These are phyloP conservation scores for Eudorina sp. DNA, from an alignment of 139 green algal species.

Conservation along the genomic window DNA sequence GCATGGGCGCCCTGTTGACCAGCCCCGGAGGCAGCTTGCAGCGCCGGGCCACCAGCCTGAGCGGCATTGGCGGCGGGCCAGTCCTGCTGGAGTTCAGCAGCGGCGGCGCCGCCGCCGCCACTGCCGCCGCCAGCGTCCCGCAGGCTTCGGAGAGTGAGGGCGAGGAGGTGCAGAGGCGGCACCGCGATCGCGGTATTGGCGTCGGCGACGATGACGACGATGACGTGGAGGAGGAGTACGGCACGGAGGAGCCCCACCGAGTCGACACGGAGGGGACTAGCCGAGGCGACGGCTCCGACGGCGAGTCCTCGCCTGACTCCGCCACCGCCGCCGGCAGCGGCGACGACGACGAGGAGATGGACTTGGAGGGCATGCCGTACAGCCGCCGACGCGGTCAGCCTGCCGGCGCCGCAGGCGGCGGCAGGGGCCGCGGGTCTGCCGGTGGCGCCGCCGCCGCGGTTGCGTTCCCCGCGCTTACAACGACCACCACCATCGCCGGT, in stretches of 20 bases:
- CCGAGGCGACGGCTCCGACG: not conserved
- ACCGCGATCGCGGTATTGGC: not conserved
- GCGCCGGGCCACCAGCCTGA: not conserved
- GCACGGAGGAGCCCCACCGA: no score
- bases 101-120: not conserved
- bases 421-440: not conserved
- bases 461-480: not conserved
- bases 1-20: not conserved
- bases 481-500: not conserved
- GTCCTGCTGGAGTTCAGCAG: not conserved
- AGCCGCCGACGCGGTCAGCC: not conserved
- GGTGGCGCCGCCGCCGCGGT: not conserved
- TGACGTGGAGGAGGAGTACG: not conserved
- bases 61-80: not conserved
- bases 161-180: not conserved
- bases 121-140: not conserved
- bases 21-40: not conserved
- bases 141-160: not conserved
- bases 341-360: not conserved
- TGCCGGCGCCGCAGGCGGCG: not conserved
- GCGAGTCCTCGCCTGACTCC: not conserved
- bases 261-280: not conserved
- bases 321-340: not conserved
- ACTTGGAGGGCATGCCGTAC: not conserved
- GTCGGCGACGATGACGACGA: not conserved